A percentile compares a stretch with the other conserved stretches of the same genome.
These are phyloP conservation scores for Sequoiadendron giganteum DNA, from an alignment of 75 land plant genomes.

Conservation along the genomic window DNA sequence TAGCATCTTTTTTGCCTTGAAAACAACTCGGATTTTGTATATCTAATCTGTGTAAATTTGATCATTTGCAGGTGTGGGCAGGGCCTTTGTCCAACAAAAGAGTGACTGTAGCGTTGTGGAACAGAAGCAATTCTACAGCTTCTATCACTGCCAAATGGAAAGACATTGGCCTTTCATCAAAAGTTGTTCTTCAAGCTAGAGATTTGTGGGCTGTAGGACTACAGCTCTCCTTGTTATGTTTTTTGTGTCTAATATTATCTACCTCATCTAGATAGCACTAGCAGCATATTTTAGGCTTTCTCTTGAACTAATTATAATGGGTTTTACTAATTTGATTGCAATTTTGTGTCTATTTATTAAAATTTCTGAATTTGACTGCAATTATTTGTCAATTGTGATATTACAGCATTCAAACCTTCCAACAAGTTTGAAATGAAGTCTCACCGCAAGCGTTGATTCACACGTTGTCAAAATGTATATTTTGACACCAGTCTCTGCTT, in stretches of 20 bases:
- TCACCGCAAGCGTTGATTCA: constrained; percentile 23
- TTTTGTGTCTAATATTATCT: background rate
- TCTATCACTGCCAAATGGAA: constrained; percentile 58
- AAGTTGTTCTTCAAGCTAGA: constrained; percentile 37
- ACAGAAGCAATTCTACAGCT: constrained; percentile 40
- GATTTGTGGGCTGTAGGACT: constrained; percentile 73
- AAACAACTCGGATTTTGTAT: background rate
- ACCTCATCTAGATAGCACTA: too few species aligned
- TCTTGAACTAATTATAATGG: background rate
- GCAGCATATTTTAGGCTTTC: background rate
- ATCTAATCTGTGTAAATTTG: too few species aligned
- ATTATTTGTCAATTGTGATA: background rate
- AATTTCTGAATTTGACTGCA: background rate
- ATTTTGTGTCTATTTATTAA: background rate
- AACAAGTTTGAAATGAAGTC: background rate
- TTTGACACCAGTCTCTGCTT: background rate
- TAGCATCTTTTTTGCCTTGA: background rate
- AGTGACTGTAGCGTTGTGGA: constrained; percentile 57
- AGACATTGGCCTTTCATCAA: constrained; percentile 49
- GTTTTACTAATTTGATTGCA: background rate
- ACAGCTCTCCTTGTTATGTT: background rate
- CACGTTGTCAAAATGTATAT: constrained; percentile 44
- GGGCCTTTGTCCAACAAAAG: constrained; percentile 55
- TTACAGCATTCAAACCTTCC: constrained; percentile 5
- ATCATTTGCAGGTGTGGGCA: constrained; percentile 69